Base-by-base conservation (phyloP, 2,329 filamentous ascomycete genomes). In the Aphanocladium album region DNA sequence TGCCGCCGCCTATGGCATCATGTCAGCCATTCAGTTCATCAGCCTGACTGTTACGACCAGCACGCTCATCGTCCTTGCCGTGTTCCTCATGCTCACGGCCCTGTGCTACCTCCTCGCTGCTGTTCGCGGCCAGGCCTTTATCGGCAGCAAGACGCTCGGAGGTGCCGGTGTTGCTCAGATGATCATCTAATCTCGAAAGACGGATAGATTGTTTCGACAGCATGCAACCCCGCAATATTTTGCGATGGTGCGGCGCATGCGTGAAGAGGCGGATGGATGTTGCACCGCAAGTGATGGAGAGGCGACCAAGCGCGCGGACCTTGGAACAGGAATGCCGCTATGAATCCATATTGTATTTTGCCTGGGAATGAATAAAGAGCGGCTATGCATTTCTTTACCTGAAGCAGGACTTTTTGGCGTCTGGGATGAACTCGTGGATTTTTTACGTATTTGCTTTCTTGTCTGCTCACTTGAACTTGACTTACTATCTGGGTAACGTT, bases 91-190 rank as follows among this genome's bases (percentile, higher is more conserved):
- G 19, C 71, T 96, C 57, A 90, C 95, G 5, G 87, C 84, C 39
- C 63, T 87, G 55, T 97, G 93, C 82, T 99, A 99, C 74, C 78
- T 84, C 27, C 77, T 91, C 55, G 91, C 91, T 16, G 91, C 83
- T 45, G 63, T 93, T 74, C 93, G 91, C 81, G 89, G 89, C 62
- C 91, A 96, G 78, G 89, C 85, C 39, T 96, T 96, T 76, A 86
- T 95, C 21, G 90, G 95, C 73, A 91, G 88, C 64, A 81, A 80
- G 57, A 85, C 89, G 0, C 83, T 95, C 0, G 90, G 90, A 27
- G 90, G 89, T 33, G 90, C 91, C 1, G 91, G 91, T 5, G 95
- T 96, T 70, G 90, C 90, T 64, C 93, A 97, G 80, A 97, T 98
- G 93, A 97, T 98, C 77, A 92, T 98, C 71, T 96, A 81, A 79